Conservation (phyloP, 257 asterid genomes). For the Nicotiana paniculata region DNA sequence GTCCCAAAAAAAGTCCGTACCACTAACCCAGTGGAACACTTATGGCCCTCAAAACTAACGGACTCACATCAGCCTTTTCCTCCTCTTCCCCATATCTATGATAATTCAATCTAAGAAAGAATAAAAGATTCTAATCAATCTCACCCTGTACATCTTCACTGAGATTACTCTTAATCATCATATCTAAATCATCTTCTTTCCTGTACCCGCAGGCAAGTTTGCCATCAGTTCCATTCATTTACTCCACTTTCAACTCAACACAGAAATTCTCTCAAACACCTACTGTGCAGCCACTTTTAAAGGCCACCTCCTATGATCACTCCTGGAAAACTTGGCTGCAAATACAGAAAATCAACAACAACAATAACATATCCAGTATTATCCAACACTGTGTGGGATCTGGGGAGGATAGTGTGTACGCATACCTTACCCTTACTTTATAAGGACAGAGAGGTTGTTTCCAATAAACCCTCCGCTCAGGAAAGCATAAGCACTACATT, state of each 20-base stretch:
- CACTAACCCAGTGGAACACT: no score
- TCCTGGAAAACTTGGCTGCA: conserved; percentile 30
- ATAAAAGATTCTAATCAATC: not conserved
- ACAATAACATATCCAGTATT: no score
- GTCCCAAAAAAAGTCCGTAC: no score
- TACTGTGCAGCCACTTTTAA: conserved; percentile 42
- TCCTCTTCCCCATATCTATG: no score
- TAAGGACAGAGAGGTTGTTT: no score
- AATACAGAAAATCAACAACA: not conserved
- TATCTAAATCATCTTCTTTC: conserved; percentile 28
- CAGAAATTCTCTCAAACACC: conserved; percentile 15
- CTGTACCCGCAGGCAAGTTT: conserved; percentile 54
- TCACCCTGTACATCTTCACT: conserved; percentile 6
- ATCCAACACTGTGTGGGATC: no score
- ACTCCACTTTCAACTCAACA: conserved; percentile 26
- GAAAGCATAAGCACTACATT: no score
- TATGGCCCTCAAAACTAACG: no score
- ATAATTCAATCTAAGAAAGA: not conserved
- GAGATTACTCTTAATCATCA: conserved; percentile 22
- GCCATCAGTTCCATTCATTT: conserved; percentile 57
- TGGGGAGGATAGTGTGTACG: no score
- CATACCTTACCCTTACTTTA: no score
- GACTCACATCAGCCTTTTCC: no score
- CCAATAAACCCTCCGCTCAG: no score
- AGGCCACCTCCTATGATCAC: conserved; percentile 37